Percentiles rank a stretch among this genome's conserved stretches.
Conservation (phyloP, 2,329 filamentous ascomycete genomes). For the Pestalotiopsis sp. region DNA sequence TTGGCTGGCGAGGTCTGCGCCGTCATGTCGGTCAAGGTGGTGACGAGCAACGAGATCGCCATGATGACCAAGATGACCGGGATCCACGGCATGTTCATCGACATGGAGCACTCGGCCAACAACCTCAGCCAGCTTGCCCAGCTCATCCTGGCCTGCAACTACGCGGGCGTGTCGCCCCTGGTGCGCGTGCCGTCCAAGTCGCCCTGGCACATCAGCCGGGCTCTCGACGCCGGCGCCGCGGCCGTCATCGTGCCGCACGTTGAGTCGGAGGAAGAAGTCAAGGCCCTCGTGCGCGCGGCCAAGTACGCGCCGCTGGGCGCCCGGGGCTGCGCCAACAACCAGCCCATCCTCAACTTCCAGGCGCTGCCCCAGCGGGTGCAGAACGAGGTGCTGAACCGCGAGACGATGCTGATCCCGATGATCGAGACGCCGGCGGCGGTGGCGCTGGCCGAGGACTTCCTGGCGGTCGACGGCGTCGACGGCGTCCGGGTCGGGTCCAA, state of each 20-base stretch:
- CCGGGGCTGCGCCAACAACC: constrained; percentile 21
- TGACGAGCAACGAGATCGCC: constrained; percentile 24
- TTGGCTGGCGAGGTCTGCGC: not conserved
- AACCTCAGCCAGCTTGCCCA: constrained; percentile 26
- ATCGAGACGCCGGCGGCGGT: constrained; percentile 34
- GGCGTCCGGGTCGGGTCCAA: constrained; percentile 44
- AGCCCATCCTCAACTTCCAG: constrained; percentile 24
- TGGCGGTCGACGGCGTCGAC: constrained; percentile 39
- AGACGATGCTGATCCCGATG: constrained; percentile 40
- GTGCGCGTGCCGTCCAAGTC: constrained; percentile 32
- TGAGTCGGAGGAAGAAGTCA: constrained; percentile 22
- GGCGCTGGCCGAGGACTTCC: constrained; percentile 29
- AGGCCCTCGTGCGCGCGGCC: constrained; percentile 17
- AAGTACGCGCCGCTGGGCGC: constrained; percentile 28
- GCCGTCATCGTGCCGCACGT: constrained; percentile 31
- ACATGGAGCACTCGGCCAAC: constrained; percentile 35
- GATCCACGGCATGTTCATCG: constrained; percentile 36
- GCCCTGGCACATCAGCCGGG: constrained; percentile 31
- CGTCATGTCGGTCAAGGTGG: constrained; percentile 14
- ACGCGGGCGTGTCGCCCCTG: constrained; percentile 30
- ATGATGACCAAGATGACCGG: constrained; percentile 30
- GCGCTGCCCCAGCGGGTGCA: constrained; percentile 12
- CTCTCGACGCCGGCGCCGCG: constrained; percentile 32
- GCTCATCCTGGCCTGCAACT: constrained; percentile 25
- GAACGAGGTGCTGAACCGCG: constrained; percentile 27